Percentiles rank a stretch among this genome's conserved stretches.
phyloP scores from a whole-genome alignment of 2,329 filamentous ascomycete species.

The Harringtonia aguacate region DNA sequence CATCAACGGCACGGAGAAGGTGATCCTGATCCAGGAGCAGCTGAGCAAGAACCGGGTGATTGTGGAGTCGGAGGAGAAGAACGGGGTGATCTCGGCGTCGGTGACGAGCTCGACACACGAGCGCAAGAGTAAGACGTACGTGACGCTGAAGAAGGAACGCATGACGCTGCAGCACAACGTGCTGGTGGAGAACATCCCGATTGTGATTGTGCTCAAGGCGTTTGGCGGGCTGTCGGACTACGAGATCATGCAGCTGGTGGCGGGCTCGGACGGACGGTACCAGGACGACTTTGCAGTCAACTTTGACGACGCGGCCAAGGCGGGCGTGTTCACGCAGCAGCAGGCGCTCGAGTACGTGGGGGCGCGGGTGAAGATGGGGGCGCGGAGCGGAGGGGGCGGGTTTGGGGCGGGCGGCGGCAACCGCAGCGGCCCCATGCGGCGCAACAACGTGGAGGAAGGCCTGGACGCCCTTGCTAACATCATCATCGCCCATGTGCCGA shows the following conservation, averaged over 20 bases:
- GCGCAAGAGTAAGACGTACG: slow-evolving; percentile 95
- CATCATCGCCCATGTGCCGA: slow-evolving; percentile 88
- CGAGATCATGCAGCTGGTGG: slow-evolving; percentile 85
- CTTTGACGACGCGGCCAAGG: slow-evolving; percentile 81
- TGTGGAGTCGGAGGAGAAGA: slow-evolving; percentile 86
- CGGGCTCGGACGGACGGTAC: slow-evolving; percentile 76
- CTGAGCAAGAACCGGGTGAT: slow-evolving; percentile 98
- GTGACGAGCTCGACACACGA: slow-evolving; percentile 97
- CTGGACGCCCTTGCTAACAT: slow-evolving; percentile 87
- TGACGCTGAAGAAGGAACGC: slow-evolving; percentile 85
- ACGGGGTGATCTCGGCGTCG: slow-evolving; percentile 86
- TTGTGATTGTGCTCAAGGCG: slow-evolving; percentile 86
- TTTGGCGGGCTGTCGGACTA: slow-evolving; percentile 90
- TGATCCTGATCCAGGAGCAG: slow-evolving; percentile 96
- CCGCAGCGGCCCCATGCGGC: slow-evolving; percentile 36
- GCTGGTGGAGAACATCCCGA: slow-evolving; percentile 84
- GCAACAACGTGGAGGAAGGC: slow-evolving; percentile 83
- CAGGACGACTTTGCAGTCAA: slow-evolving; percentile 94
- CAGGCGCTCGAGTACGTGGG: slow-evolving; percentile 93
- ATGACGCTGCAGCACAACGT: slow-evolving; percentile 90
- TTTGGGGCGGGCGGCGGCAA: background rate
- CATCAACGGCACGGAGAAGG: slow-evolving; percentile 94
- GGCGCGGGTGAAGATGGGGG: slow-evolving; percentile 75
- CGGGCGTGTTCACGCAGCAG: slow-evolving; percentile 82
- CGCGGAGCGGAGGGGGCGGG: slow-evolving; percentile 33